These are phyloP conservation scores for Tylopilus orsonianus DNA, from an alignment of 1,284 basidiomycete species.

Conservation along the genomic window DNA sequence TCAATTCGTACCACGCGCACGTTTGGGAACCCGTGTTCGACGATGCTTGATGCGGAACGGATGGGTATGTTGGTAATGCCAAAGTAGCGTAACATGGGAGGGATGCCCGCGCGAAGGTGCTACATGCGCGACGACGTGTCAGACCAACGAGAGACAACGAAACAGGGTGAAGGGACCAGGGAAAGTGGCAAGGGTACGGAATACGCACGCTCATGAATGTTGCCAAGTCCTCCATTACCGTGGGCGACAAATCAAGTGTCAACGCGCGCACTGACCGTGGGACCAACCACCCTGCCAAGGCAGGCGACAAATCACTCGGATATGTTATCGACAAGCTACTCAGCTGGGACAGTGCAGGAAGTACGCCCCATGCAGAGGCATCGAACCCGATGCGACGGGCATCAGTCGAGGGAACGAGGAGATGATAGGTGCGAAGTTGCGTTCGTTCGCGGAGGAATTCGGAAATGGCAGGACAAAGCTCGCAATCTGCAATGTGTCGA, in stretches of 20 bases:
- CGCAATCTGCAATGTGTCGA: slow-evolving; percentile 50
- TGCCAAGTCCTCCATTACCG: slow-evolving; percentile 36
- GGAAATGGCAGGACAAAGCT: slow-evolving; percentile 65
- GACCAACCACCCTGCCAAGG: slow-evolving; percentile 66
- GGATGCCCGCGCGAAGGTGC: slow-evolving; percentile 63
- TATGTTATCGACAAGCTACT: slow-evolving; percentile 57
- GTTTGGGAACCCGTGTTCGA: slow-evolving; percentile 60
- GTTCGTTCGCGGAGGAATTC: slow-evolving; percentile 62
- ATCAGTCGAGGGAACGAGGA: slow-evolving; percentile 51
- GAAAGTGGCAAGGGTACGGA: slow-evolving; percentile 11
- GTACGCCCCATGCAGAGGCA: slow-evolving; percentile 67
- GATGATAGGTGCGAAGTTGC: slow-evolving; percentile 51
- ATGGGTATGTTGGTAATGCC: slow-evolving; percentile 49
- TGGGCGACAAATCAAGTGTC: slow-evolving; percentile 45
- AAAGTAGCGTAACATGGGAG: slow-evolving; percentile 52
- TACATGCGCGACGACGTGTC: slow-evolving; percentile 26
- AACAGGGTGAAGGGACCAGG: neutral
- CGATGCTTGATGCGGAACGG: slow-evolving; percentile 43
- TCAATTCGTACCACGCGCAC: slow-evolving; percentile 55
- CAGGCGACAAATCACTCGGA: slow-evolving; percentile 60
- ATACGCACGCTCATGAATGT: slow-evolving; percentile 34
- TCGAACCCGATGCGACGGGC: slow-evolving; percentile 60
- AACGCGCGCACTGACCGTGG: slow-evolving; percentile 57
- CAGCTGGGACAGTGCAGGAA: slow-evolving; percentile 54
- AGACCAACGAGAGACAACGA: neutral